phyloP scores from a whole-genome alignment of 2,329 filamentous ascomycete species.

The Ophiostoma ips region DNA sequence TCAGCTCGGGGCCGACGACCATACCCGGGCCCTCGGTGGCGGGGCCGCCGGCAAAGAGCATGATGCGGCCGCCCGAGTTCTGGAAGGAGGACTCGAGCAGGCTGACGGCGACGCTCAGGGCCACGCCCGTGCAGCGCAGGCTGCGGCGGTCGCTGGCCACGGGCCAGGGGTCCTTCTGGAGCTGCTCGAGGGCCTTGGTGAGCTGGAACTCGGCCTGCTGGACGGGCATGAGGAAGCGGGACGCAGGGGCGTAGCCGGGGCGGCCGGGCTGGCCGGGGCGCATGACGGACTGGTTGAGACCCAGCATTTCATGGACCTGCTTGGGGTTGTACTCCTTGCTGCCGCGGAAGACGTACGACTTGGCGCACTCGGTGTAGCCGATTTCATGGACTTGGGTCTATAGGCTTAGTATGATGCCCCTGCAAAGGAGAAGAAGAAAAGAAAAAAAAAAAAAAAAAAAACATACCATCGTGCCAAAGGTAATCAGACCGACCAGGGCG shows the following conservation, averaged over 20 bases:
- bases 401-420: neutral
- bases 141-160: conserved; percentile 86
- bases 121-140: conserved; percentile 85
- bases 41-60: conserved; percentile 91
- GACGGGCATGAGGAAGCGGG: conserved; percentile 84
- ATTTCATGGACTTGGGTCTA: conserved; percentile 94
- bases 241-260: conserved; percentile 51
- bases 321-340: conserved; percentile 98
- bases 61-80: conserved; percentile 86
- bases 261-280: conserved; percentile 64
- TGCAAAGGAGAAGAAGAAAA: too few species aligned
- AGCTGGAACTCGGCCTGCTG: conserved; percentile 95
- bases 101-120: conserved; percentile 87
- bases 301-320: conserved; percentile 99
- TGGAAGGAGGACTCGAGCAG: conserved; percentile 90
- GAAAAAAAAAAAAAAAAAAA: neutral
- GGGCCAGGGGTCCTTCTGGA: conserved; percentile 96
- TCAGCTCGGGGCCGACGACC: conserved; percentile 89
- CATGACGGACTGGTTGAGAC: conserved; percentile 56
- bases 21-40: conserved; percentile 93
- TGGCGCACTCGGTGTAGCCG: conserved; percentile 93
- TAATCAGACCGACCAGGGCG: conserved; percentile 70
- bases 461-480: conserved; percentile 80
- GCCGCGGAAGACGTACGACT: conserved; percentile 95
- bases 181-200: conserved; percentile 85